These are phyloP conservation scores for Chrysanthemum lavandulifolium DNA, from an alignment of 129 eudicot genomes.

Conservation along the genomic window DNA sequence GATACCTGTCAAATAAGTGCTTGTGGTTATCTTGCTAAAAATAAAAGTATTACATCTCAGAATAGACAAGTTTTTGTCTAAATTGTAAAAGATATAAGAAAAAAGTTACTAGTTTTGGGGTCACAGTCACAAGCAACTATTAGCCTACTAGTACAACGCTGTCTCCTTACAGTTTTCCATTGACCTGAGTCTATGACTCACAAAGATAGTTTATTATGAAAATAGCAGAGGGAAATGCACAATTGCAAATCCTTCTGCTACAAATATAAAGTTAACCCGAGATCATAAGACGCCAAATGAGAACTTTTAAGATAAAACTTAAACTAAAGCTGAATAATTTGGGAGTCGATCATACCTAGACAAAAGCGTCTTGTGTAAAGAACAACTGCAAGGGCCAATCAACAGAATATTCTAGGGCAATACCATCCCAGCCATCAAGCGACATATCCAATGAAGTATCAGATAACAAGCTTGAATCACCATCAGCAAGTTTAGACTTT, in stretches of 20 bases:
- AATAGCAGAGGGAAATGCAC: background rate
- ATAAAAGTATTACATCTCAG: slow-evolving; percentile 3
- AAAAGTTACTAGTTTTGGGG: background rate
- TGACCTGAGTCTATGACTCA: background rate
- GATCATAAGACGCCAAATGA: no score
- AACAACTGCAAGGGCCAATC: slow-evolving; percentile 97
- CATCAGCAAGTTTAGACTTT: slow-evolving; percentile 62
- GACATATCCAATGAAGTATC: slow-evolving; percentile 63
- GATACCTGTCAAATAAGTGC: slow-evolving; percentile 46
- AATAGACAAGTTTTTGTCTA: background rate
- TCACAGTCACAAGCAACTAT: background rate
- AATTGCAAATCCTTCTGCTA: background rate
- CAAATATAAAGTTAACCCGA: background rate
- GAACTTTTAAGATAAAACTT: no score
- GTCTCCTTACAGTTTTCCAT: background rate
- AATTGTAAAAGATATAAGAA: background rate
- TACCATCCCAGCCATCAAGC: slow-evolving; percentile 99
- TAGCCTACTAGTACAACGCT: background rate
- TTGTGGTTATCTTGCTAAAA: background rate
- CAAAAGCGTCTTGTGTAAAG: slow-evolving; percentile 90
- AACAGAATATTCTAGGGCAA: slow-evolving; percentile 83
- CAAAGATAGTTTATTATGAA: background rate
- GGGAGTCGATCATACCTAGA: slow-evolving; percentile 58
- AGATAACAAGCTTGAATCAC: slow-evolving; percentile 52
- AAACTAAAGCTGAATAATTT: background rate